phyloP scores from a whole-genome alignment of 345 rosid species.

The Lenwebbia sp. region DNA sequence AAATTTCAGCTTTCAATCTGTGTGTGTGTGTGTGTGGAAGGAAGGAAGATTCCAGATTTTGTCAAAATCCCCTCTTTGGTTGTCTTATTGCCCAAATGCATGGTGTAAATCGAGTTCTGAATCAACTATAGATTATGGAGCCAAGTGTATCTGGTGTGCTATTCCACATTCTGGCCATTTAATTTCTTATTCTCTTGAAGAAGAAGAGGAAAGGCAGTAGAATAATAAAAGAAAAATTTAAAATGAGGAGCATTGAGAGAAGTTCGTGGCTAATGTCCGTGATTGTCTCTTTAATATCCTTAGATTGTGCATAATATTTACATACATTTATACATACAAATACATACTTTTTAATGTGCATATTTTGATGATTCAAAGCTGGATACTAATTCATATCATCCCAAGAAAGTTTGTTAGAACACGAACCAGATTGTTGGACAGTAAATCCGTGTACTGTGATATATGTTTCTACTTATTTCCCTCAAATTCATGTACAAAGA shows the following conservation, averaged over 20 bases:
- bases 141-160: neutral
- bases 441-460: neutral
- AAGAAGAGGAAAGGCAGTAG: neutral
- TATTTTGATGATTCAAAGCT: neutral
- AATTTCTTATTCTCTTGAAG: neutral
- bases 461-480: neutral
- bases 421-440: neutral
- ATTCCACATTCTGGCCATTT: neutral
- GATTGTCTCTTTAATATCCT: neutral
- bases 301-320: neutral
- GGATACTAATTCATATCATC: neutral
- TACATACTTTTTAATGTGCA: neutral
- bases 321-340: neutral
- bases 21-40: neutral
- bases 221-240: neutral
- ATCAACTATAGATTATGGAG: neutral
- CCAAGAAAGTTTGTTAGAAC: neutral
- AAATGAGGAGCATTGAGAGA: neutral
- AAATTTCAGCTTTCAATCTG: neutral
- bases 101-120: neutral
- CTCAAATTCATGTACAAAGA: neutral
- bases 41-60: neutral
- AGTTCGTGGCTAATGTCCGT: neutral
- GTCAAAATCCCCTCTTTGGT: neutral
- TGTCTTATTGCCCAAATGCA: neutral